Evolutionary conservation across 208 protist genomes (phyloP).

Genomic region (Wallacemonas rigidus): DNA sequence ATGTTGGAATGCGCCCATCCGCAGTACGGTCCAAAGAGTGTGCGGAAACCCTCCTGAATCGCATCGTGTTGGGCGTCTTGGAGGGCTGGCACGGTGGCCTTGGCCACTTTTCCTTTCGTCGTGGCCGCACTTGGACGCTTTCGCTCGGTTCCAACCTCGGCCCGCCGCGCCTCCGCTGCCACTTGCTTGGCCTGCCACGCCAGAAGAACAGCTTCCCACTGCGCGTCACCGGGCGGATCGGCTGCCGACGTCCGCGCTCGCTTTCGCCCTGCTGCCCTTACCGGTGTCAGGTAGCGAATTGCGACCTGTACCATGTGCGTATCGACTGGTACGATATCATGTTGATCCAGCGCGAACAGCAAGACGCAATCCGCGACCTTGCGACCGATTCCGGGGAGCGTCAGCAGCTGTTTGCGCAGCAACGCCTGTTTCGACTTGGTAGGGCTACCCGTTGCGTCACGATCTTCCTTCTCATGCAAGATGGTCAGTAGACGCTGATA

Average conservation of each 20-base stretch:
- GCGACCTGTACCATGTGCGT: constrained; percentile 89
- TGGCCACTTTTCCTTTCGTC: background rate
- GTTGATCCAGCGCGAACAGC: constrained; percentile 64
- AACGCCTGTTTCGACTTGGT: constrained; percentile 8
- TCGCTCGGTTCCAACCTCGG: constrained; percentile 17
- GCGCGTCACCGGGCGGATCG: background rate
- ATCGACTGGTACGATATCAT: constrained; percentile 82
- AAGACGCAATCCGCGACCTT: constrained; percentile 88
- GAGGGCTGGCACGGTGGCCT: constrained; percentile 29
- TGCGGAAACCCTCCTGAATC: constrained; percentile 65
- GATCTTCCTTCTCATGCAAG: background rate
- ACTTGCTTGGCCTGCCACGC: constrained; percentile 15
- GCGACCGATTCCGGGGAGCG: constrained; percentile 70
- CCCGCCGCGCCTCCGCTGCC: constrained; percentile 11
- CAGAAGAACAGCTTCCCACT: background rate
- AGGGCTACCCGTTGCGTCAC: background rate
- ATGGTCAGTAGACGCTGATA: constrained; percentile 26
- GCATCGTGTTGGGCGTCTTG: constrained; percentile 61
- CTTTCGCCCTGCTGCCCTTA: background rate
- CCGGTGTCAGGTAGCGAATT: constrained; percentile 36
- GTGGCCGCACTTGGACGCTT: background rate
- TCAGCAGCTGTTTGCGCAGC: constrained; percentile 43
- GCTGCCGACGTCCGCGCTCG: background rate
- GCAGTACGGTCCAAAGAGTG: constrained; percentile 64
- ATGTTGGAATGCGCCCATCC: constrained; percentile 81